A percentile compares a stretch with the other conserved stretches of the same genome.
phyloP scores from a whole-genome alignment of 768 basidiomycete species.

The Podaxis carcinomalis region DNA sequence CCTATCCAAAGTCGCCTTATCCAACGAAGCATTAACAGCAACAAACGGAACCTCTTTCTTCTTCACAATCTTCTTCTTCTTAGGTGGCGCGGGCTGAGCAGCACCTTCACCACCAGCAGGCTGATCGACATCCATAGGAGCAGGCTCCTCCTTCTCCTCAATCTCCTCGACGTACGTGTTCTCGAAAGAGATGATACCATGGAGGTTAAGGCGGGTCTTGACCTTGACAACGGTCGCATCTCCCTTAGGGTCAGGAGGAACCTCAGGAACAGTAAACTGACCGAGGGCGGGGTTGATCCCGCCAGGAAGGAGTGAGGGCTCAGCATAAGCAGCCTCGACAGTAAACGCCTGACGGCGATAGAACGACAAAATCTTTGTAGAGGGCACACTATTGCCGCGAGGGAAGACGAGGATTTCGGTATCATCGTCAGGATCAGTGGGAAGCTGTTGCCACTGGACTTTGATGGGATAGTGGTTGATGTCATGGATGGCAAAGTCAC shows the following conservation, averaged over 20 bases:
- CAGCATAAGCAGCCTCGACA: slow-evolving; percentile 80
- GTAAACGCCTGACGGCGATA: slow-evolving; percentile 87
- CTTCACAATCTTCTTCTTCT: slow-evolving; percentile 84
- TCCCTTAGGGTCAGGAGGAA: slow-evolving; percentile 64
- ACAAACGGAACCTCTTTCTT: slow-evolving; percentile 82
- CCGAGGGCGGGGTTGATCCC: slow-evolving; percentile 83
- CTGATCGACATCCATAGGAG: slow-evolving; percentile 65
- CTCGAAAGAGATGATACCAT: slow-evolving; percentile 88
- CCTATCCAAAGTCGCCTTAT: slow-evolving; percentile 56
- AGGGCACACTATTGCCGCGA: slow-evolving; percentile 78
- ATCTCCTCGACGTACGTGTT: slow-evolving; percentile 78
- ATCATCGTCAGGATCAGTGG: slow-evolving; percentile 81
- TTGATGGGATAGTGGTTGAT: slow-evolving; percentile 87
- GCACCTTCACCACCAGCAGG: slow-evolving; percentile 30
- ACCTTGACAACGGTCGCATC: slow-evolving; percentile 85
- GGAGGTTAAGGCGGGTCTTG: slow-evolving; percentile 81
- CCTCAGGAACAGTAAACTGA: slow-evolving; percentile 75
- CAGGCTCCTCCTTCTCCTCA: slow-evolving; percentile 69
- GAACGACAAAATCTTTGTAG: slow-evolving; percentile 94
- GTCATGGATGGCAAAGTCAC: slow-evolving; percentile 89
- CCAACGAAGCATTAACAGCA: slow-evolving; percentile 58
- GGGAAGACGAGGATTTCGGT: slow-evolving; percentile 91
- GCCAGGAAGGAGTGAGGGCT: slow-evolving; percentile 68
- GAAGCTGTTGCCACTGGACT: slow-evolving; percentile 77
- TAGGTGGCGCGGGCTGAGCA: slow-evolving; percentile 43